phyloP scores from a whole-genome alignment of 2,329 filamentous ascomycete genomes.

The Exophiala bonariae region DNA sequence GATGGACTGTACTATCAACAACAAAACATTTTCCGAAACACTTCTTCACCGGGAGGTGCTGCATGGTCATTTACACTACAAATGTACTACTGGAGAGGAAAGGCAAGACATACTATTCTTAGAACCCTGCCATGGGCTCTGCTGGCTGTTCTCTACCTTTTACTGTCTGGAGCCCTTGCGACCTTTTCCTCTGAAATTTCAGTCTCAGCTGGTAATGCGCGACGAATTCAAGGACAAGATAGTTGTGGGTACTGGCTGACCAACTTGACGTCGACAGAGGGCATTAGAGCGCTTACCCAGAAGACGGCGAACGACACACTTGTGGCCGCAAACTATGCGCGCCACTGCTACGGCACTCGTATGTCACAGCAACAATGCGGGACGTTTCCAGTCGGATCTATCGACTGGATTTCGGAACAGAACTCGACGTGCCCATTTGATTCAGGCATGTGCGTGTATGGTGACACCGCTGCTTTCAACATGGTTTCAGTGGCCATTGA shows the following conservation, averaged over 20 bases:
- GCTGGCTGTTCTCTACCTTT: slow-evolving; percentile 3
- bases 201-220: not conserved
- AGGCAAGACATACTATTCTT: not conserved
- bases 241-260: not conserved
- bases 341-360: slow-evolving; percentile 6
- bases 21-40: slow-evolving; percentile 18
- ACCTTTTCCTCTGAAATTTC: slow-evolving; percentile 15
- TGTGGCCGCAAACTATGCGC: slow-evolving; percentile 7
- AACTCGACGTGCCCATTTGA: slow-evolving; percentile 10
- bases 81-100: slow-evolving; percentile 5
- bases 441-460: slow-evolving; percentile 3
- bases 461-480: slow-evolving; percentile 2
- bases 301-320: too few species aligned
- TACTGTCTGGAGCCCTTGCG: slow-evolving; percentile 1
- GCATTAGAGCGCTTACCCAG: too few species aligned
- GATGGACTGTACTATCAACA: slow-evolving; percentile 23
- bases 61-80: slow-evolving; percentile 10
- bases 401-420: slow-evolving; percentile 1
- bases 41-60: slow-evolving; percentile 6
- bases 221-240: too few species aligned
- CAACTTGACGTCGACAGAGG: not conserved
- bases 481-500: slow-evolving; percentile 7
- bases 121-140: slow-evolving; percentile 9
- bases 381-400: not conserved
- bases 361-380: not conserved